Evolutionary conservation across 2,329 filamentous ascomycete species (phyloP).

Genomic region (Xylaria sp.): DNA sequence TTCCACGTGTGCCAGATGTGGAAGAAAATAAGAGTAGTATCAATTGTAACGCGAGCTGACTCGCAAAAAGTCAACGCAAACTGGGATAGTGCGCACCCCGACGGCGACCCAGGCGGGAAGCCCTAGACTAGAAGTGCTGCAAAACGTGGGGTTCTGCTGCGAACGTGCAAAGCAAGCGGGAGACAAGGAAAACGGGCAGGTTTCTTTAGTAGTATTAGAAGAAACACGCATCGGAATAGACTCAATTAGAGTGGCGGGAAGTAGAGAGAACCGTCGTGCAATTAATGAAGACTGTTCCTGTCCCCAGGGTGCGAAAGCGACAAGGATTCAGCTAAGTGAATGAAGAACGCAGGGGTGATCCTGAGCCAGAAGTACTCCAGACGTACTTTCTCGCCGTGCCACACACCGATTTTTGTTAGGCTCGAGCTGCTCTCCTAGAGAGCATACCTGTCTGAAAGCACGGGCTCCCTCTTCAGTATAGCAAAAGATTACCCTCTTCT

Average conservation of each 20-base stretch:
- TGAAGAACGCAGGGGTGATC: background rate
- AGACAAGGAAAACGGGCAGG: background rate
- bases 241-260: background rate
- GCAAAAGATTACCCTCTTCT: slow-evolving; percentile 14
- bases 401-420: background rate
- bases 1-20: background rate
- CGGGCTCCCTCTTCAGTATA: background rate
- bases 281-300: background rate
- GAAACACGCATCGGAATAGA: background rate
- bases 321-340: background rate
- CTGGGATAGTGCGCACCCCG: background rate
- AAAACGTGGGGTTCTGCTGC: background rate
- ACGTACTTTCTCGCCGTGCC: slow-evolving; percentile 2
- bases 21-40: background rate
- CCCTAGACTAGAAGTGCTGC: background rate
- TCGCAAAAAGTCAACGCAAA: background rate
- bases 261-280: background rate
- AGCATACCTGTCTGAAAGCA: background rate
- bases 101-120: background rate
- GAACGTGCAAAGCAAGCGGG: background rate
- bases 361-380: background rate
- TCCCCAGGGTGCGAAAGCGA: background rate
- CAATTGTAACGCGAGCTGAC: background rate
- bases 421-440: slow-evolving; percentile 1
- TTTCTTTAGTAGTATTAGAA: background rate